Base-by-base conservation (phyloP, 2,329 filamentous ascomycete species). In the Pyrenophora teres region DNA sequence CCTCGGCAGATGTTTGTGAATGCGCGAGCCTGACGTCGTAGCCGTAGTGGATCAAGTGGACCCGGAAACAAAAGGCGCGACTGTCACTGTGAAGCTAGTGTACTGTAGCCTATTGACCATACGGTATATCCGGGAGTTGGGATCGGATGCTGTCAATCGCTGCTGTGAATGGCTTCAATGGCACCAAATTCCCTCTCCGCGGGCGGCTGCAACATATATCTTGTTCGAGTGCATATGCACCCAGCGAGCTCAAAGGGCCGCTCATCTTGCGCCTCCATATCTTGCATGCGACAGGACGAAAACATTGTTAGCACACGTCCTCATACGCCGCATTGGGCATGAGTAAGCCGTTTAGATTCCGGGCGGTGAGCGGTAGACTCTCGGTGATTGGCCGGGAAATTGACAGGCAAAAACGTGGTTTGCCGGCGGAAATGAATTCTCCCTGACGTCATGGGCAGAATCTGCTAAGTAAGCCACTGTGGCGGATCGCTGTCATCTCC, bases 11-110 rank as follows among this genome's bases (percentile, higher is more conserved):
- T 37, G 23, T 12, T 44, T 15, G 23, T 33, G 25, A 45, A 37
- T 32, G 25, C 37, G 49, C 40, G 32, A 53, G 36, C 40, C 53
- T 46, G 41, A 56, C 53, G 53, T 46, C 45, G 46, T 36, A 38
- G 31, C 38, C 45, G 40, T 9, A 37, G 53, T 53, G 50, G 49
- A 49, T 36, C 42, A 31, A 15, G 53, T 49, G 50, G 40, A 42
- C 27, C 49, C 31, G 27, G 10, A 30, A 30, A 12, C 4, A 25
- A 6, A 46, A 27, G n/a, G 32, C 33, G 44, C 40, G 41, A 49
- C 41, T 41, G 27, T 30, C 27, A 30, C 4, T 30, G 27, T 30
- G 27, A 12, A 9, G 27, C 27, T 30, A 30, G 27, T 30, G 27
- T 30, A 32, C 36, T n/a, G 31, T 21, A 42, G 52, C 44, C 25